phyloP scores from a whole-genome alignment of 768 basidiomycete genomes.

The Hebeloma cylindrosporum region DNA sequence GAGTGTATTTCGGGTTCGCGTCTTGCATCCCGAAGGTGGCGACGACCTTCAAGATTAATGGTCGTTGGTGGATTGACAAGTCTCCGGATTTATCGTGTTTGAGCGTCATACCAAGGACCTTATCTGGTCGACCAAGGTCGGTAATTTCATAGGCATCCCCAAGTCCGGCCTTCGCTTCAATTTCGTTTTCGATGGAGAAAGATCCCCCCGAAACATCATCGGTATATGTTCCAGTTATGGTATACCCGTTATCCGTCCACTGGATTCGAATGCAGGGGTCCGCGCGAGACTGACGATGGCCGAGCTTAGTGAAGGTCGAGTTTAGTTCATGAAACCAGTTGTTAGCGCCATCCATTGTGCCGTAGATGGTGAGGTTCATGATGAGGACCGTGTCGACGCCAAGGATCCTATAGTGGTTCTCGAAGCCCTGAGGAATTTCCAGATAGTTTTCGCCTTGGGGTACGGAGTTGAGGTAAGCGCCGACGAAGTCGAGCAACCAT shows the following conservation, averaged over 20 bases:
- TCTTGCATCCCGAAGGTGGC: neutral
- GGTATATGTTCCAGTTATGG: conserved; percentile 4
- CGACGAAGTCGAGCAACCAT: conserved; percentile 4
- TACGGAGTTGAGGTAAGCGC: conserved; percentile 2
- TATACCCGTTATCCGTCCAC: conserved; percentile 2
- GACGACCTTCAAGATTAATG: conserved; percentile 2
- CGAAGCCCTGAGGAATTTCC: conserved; percentile 12
- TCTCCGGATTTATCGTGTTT: neutral
- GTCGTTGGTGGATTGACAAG: conserved; percentile 5
- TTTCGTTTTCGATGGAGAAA: neutral
- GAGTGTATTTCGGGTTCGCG: conserved; percentile 1
- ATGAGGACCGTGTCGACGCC: conserved; percentile 7
- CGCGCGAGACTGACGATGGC: conserved; percentile 3
- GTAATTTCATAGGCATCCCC: neutral
- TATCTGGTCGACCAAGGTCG: neutral
- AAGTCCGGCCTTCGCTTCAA: neutral
- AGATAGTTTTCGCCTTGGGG: conserved; percentile 9
- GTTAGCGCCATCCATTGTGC: conserved; percentile 6
- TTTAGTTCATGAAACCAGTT: conserved; percentile 2
- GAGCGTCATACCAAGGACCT: conserved; percentile 2
- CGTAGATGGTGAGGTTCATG: conserved; percentile 8
- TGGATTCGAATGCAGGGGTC: conserved; percentile 9
- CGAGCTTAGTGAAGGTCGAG: neutral
- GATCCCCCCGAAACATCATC: conserved; percentile 1
- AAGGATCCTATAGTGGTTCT: conserved; percentile 5